Percentiles rank a stretch among this genome's conserved stretches.
Conservation (phyloP, 495 filamentous ascomycete genomes). For the Umbilicaria muhlenbergii region DNA sequence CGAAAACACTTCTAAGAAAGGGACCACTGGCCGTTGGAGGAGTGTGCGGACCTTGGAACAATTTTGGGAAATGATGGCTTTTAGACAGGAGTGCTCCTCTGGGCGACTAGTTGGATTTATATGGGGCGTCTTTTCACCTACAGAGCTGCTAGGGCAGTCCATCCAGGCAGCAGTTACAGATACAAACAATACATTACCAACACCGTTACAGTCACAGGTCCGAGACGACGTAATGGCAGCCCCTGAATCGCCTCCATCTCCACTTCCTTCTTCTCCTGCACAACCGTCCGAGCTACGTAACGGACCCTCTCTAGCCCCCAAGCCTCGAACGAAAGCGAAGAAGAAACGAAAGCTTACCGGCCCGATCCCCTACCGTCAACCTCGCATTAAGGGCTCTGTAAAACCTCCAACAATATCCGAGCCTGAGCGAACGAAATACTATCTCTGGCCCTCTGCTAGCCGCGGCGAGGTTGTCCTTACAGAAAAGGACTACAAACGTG, state of each 20-base stretch:
- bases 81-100: constrained; percentile 85
- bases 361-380: constrained; percentile 34
- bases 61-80: constrained; percentile 99
- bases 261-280: too few relatives aligned
- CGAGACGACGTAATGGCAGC: too few relatives aligned
- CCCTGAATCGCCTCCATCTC: too few relatives aligned
- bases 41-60: constrained; percentile 68
- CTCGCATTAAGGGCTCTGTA: constrained; percentile 35
- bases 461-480: constrained; percentile 55
- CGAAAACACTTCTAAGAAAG: constrained; percentile 16
- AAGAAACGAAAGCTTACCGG: constrained; percentile 27
- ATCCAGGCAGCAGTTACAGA: constrained; percentile 3
- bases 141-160: constrained; percentile 18
- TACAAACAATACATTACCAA: too few relatives aligned
- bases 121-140: constrained; percentile 70
- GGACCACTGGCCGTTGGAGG: constrained; percentile 54
- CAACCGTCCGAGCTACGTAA: too few relatives aligned
- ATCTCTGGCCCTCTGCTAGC: constrained; percentile 50
- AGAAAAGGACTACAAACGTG: constrained; percentile 57
- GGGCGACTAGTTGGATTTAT: constrained; percentile 85
- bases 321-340: constrained; percentile 7
- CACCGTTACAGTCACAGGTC: too few relatives aligned
- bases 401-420: constrained; percentile 21
- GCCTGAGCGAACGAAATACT: constrained; percentile 39
- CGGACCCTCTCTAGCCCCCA: too few relatives aligned